Evolutionary conservation across 139 green algal genomes (phyloP).

Genomic region (Volvox reticuliferus): DNA sequence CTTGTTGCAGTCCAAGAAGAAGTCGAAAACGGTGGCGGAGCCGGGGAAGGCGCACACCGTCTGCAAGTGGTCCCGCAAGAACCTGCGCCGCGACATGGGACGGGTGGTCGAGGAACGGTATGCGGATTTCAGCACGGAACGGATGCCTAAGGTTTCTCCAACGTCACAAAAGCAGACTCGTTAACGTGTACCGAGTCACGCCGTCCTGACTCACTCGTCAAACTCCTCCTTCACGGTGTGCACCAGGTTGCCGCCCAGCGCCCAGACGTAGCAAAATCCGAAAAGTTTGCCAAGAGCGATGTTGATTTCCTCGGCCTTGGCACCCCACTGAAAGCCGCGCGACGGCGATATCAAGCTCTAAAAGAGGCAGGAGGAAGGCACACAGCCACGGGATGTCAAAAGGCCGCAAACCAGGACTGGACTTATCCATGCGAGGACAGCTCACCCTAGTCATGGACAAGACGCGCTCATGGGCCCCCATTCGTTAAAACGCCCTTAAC

Average conservation of each 20-base stretch:
- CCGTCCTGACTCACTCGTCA: slow-evolving; percentile 56
- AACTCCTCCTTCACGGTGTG: slow-evolving; percentile 68
- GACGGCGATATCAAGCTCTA: slow-evolving; percentile 48
- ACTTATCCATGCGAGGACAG: no score
- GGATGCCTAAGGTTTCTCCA: no score
- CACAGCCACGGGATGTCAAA: no score
- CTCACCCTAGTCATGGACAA: no score
- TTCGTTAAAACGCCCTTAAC: no score
- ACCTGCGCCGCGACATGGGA: slow-evolving; percentile 30
- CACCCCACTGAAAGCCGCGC: slow-evolving; percentile 54
- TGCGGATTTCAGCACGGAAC: no score
- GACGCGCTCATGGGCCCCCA: no score
- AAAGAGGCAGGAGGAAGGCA: no score
- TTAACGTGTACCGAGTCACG: no score
- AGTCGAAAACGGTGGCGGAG: slow-evolving; percentile 82
- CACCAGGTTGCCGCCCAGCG: slow-evolving; percentile 77
- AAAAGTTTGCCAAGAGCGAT: slow-evolving; percentile 70
- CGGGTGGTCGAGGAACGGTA: no score
- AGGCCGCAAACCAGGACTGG: no score
- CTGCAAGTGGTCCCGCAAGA: slow-evolving; percentile 67
- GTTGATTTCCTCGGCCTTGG: slow-evolving; percentile 43
- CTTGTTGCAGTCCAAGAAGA: slow-evolving; percentile 67
- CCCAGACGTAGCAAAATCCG: slow-evolving; percentile 81
- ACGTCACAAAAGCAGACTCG: no score
- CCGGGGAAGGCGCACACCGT: slow-evolving; percentile 56